phyloP scores from a whole-genome alignment of 768 basidiomycete species.

The Nevesoporus exiguus region DNA sequence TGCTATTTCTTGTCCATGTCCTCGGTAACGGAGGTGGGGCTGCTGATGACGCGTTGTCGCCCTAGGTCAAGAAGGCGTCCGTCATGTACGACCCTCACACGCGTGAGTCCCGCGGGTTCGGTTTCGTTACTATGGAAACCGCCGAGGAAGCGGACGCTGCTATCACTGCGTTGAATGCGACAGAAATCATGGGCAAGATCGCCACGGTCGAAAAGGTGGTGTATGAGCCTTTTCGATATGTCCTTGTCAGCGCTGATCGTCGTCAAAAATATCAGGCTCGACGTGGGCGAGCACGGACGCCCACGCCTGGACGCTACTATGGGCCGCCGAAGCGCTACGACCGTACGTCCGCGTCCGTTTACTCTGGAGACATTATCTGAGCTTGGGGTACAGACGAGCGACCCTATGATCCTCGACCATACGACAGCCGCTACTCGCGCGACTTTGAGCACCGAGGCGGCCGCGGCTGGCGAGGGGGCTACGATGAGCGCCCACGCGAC shows the following conservation, averaged over 20 bases:
- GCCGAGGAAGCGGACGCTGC: slow-evolving; percentile 89
- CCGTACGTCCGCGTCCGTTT: slow-evolving; percentile 38
- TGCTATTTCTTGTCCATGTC: neutral
- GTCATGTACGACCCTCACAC: slow-evolving; percentile 73
- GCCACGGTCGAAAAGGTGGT: slow-evolving; percentile 85
- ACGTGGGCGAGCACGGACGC: slow-evolving; percentile 83
- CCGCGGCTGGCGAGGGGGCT: slow-evolving; percentile 25
- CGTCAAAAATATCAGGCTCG: slow-evolving; percentile 57
- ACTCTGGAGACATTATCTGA: neutral
- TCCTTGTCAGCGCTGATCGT: slow-evolving; percentile 1
- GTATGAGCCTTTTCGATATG: neutral
- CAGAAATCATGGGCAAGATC: slow-evolving; percentile 84
- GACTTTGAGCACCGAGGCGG: slow-evolving; percentile 53
- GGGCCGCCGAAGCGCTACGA: slow-evolving; percentile 84
- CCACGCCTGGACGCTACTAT: slow-evolving; percentile 93
- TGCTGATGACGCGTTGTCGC: slow-evolving; percentile 3
- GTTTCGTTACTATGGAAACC: slow-evolving; percentile 86
- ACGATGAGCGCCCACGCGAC: slow-evolving; percentile 33
- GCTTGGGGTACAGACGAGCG: slow-evolving; percentile 56
- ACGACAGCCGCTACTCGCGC: slow-evolving; percentile 81
- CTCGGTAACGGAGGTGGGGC: neutral
- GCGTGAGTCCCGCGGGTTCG: slow-evolving; percentile 73
- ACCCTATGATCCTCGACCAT: slow-evolving; percentile 89
- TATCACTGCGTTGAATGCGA: slow-evolving; percentile 76
- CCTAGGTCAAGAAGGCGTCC: slow-evolving; percentile 58